Conservation (phyloP, 148 eudicot species). For the Arctostaphylos glauca region DNA sequence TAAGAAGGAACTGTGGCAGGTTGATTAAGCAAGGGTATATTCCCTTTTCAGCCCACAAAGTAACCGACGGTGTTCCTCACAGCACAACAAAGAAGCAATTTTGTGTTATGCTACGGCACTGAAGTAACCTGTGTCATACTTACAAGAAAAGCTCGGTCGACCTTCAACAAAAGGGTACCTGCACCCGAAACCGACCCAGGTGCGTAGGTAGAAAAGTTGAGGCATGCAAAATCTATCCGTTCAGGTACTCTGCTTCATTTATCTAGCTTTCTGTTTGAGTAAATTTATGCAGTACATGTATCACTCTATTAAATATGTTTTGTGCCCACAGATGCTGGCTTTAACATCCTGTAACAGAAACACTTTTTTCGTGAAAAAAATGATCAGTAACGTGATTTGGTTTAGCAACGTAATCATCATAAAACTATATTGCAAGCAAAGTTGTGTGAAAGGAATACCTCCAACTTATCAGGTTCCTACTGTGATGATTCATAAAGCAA, state of each 20-base stretch:
- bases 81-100: not conserved
- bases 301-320: not conserved
- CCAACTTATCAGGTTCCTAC: not conserved
- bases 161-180: too few species aligned
- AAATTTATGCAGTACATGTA: not conserved
- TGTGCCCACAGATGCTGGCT: not conserved
- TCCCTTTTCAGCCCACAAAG: constrained; percentile 9
- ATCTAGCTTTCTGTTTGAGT: not conserved
- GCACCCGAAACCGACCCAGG: too few species aligned
- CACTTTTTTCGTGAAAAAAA: not conserved
- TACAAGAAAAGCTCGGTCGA: too few species aligned
- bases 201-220: not conserved
- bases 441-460: constrained; percentile 13
- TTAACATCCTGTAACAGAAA: not conserved
- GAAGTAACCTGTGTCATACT: too few species aligned
- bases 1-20: not conserved
- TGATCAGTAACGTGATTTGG: not conserved
- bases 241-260: not conserved
- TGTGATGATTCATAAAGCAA: constrained; percentile 10
- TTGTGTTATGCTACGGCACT: not conserved
- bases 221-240: not conserved
- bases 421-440: not conserved
- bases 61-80: constrained; percentile 10
- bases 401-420: not conserved
- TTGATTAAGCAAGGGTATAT: constrained; percentile 11